Conservation (phyloP, 208 protist genomes). For the Plasmodiophora brassicae region DNA sequence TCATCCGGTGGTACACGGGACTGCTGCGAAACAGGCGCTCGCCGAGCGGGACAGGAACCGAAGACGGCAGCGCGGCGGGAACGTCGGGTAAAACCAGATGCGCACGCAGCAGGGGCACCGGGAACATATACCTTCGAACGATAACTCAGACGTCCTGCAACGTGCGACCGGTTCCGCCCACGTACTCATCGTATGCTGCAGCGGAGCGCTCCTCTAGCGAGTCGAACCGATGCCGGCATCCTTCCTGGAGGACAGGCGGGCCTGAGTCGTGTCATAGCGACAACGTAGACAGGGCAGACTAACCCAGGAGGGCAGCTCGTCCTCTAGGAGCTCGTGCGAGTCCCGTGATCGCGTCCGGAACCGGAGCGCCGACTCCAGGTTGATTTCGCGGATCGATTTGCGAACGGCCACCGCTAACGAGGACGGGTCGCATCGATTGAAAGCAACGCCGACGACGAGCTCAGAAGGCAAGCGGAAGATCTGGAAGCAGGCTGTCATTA, state of each 20-base stretch:
- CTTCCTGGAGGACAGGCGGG: too few relatives aligned
- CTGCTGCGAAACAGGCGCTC: too few relatives aligned
- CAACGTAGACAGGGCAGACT: too few relatives aligned
- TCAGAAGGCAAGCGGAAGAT: background rate
- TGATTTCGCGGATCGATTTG: background rate
- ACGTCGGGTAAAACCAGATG: too few relatives aligned
- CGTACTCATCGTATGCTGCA: background rate
- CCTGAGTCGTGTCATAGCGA: too few relatives aligned
- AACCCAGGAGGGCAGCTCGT: background rate
- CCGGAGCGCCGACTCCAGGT: background rate
- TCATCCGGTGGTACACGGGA: too few relatives aligned
- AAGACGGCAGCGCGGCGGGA: too few relatives aligned
- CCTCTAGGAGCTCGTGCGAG: background rate
- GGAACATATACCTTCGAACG: background rate
- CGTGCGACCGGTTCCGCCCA: background rate
- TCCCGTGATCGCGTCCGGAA: background rate
- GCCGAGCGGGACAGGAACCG: too few relatives aligned
- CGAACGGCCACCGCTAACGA: background rate
- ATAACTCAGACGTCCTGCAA: background rate
- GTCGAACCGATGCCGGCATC: constrained; percentile 1
- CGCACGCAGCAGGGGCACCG: background rate
- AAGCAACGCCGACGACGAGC: background rate
- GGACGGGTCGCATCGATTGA: background rate
- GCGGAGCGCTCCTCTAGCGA: background rate
- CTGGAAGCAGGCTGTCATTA: background rate